phyloP scores from a whole-genome alignment of 768 basidiomycete genomes.

The Tulasnella sp. region DNA sequence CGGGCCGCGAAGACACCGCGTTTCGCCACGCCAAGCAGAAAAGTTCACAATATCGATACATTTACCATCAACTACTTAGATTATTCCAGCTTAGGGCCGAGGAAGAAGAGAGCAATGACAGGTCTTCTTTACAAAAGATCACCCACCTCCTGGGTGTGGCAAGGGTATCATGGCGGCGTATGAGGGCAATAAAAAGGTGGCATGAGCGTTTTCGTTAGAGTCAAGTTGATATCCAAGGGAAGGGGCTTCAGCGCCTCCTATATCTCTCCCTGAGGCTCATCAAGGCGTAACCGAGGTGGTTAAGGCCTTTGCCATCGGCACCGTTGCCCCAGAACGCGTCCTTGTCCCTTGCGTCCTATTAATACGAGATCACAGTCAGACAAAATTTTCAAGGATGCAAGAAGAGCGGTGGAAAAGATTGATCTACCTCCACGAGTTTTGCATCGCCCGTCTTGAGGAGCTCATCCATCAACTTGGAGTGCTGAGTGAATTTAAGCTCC shows the following conservation, averaged over 20 bases:
- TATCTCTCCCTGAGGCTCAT: conserved; percentile 45
- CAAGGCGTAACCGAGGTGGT: conserved; percentile 61
- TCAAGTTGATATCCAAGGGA: neutral
- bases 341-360: conserved; percentile 1
- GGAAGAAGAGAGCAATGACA: neutral
- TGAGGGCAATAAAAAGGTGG: neutral
- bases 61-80: neutral
- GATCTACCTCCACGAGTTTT: conserved; percentile 13
- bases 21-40: neutral
- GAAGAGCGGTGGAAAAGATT: neutral
- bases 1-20: neutral
- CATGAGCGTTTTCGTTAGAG: neutral
- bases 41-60: neutral
- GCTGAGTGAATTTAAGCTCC: conserved; percentile 17
- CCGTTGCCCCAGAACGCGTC: conserved; percentile 71
- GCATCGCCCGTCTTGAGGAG: conserved; percentile 21
- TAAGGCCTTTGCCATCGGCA: conserved; percentile 53
- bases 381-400: neutral
- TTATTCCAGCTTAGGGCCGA: neutral
- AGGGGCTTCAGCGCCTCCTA: neutral
- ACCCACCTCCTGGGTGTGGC: neutral
- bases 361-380: neutral
- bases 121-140: neutral
- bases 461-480: neutral
- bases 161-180: neutral